These are phyloP conservation scores for Malania oleifera DNA, from an alignment of 164 flowering plant species.

Conservation along the genomic window DNA sequence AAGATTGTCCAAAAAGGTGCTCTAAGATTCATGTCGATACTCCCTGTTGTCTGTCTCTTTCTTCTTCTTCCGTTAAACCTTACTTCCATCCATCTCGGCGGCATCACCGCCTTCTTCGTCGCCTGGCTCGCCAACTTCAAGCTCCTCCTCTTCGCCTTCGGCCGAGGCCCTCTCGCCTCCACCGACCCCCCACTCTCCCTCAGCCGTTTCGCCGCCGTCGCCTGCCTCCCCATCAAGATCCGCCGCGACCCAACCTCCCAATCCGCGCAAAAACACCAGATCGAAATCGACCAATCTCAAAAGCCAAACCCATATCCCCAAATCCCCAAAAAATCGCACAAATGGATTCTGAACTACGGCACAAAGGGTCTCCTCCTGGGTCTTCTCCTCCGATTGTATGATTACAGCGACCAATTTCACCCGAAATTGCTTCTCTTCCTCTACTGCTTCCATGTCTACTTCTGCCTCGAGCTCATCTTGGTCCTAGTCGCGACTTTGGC, in stretches of 20 bases:
- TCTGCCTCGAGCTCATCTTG: constrained; percentile 24
- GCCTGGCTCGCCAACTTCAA: constrained; percentile 39
- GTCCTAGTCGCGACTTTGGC: constrained; percentile 19
- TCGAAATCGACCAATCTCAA: too few relatives aligned
- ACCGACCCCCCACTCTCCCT: constrained; percentile 25
- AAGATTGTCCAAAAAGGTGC: constrained; percentile 21
- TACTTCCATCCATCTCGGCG: constrained; percentile 10
- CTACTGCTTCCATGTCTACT: constrained; percentile 23
- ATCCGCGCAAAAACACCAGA: too few relatives aligned
- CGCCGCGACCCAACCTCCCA: constrained; percentile 5
- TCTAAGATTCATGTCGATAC: constrained; percentile 21
- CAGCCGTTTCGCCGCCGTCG: constrained; percentile 28
- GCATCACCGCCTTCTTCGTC: constrained; percentile 29
- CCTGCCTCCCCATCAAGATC: constrained; percentile 41
- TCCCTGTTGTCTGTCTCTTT: constrained; percentile 33
- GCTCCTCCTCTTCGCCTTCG: constrained; percentile 41
- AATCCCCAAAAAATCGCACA: constrained; percentile 4
- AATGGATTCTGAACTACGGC: constrained; percentile 5
- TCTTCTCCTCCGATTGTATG: background rate
- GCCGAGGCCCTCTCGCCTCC: constrained; percentile 30
- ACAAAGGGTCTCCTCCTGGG: constrained; percentile 7
- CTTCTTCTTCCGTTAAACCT: constrained; percentile 22
- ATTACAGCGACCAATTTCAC: constrained; percentile 8
- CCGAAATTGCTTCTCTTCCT: constrained; percentile 8
- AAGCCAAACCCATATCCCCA: background rate